Evolutionary conservation across 371 early-diverging fungal species (phyloP).

Genomic region (Mucor plumbeus): DNA sequence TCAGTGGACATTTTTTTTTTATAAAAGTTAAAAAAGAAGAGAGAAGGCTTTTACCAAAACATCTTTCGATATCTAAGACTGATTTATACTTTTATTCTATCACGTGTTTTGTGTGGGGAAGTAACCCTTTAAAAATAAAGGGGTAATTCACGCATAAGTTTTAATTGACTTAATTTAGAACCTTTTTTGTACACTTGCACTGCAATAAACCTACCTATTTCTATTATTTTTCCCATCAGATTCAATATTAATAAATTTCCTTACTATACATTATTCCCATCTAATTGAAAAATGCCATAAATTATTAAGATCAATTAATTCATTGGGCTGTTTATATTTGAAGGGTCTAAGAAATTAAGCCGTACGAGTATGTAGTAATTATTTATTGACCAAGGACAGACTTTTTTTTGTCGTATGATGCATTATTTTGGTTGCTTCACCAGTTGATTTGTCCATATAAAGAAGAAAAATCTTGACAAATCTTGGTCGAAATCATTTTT

Average conservation of each 20-base stretch:
- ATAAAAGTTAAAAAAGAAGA: background rate
- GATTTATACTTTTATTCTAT: conserved; percentile 3
- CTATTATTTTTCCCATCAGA: background rate
- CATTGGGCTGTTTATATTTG: no score
- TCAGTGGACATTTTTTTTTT: conserved; percentile 14
- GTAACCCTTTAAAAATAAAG: background rate
- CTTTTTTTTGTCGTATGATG: background rate
- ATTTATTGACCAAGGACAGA: background rate
- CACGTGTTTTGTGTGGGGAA: conserved; percentile 12
- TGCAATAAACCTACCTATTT: background rate
- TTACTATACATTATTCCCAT: background rate
- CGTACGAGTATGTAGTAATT: background rate
- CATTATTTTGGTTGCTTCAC: background rate
- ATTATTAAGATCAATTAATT: no score
- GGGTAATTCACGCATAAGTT: conserved; percentile 12
- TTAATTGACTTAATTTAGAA: conserved; percentile 7
- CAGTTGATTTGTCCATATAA: background rate
- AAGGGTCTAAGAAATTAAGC: no score
- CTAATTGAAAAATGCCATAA: background rate
- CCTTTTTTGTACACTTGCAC: background rate
- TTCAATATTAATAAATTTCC: background rate
- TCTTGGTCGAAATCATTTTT: background rate
- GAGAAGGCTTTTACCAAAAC: background rate
- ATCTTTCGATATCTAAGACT: background rate
- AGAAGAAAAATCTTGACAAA: conserved; percentile 1